These are phyloP conservation scores for Populus deltoides DNA, from an alignment of 345 rosid species.

Conservation along the genomic window DNA sequence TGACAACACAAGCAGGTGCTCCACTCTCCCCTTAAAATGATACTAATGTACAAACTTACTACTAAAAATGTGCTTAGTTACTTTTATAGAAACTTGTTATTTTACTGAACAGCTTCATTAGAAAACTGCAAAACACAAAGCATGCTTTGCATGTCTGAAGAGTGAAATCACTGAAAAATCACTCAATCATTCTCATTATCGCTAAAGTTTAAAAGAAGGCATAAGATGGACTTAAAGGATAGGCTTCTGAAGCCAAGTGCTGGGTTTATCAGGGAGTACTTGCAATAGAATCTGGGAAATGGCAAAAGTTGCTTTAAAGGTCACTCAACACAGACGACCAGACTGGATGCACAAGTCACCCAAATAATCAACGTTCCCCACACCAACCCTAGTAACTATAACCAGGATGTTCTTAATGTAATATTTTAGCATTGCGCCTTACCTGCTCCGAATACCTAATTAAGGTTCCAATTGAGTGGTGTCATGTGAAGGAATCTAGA, in stretches of 20 bases:
- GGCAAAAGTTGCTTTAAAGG: not conserved
- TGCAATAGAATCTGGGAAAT: not conserved
- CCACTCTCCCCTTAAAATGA: not conserved
- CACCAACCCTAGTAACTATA: not conserved
- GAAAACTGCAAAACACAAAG: not conserved
- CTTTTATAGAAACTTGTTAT: not conserved
- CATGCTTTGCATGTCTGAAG: not conserved
- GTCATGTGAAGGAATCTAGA: not conserved
- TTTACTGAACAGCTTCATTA: not conserved
- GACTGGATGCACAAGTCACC: not conserved
- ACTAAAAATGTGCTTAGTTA: not conserved
- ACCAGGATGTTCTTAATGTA: not conserved
- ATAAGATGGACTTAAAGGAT: not conserved
- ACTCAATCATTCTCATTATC: not conserved
- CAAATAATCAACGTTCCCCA: not conserved
- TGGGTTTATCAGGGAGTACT: not conserved
- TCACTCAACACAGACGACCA: not conserved
- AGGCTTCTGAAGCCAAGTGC: not conserved
- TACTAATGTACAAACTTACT: not conserved
- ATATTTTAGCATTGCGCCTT: not conserved
- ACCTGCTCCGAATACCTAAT: not conserved
- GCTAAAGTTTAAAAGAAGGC: not conserved
- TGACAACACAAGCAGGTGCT: not conserved
- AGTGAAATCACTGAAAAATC: not conserved
- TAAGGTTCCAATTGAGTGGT: not conserved